These are phyloP conservation scores for Xylaria sp. DNA, from an alignment of 2,329 filamentous ascomycete genomes.

Conservation along the genomic window DNA sequence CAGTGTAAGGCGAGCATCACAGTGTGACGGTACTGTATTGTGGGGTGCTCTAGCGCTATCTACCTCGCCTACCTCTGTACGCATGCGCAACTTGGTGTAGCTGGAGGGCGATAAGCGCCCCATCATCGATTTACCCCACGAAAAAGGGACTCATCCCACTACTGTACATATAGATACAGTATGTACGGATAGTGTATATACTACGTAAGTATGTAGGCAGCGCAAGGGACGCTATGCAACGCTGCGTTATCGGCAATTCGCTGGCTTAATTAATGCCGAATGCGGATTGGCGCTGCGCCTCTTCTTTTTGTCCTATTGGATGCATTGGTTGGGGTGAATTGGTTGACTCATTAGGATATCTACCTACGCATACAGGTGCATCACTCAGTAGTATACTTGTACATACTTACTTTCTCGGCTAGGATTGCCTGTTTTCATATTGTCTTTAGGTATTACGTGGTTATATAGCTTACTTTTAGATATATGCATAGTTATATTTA, in stretches of 20 bases:
- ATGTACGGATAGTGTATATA: too few relatives aligned
- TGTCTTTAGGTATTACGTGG: not conserved
- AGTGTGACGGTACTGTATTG: conserved; percentile 16
- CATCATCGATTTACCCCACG: conserved; percentile 14
- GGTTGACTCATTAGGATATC: conserved; percentile 17
- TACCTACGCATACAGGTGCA: too few relatives aligned
- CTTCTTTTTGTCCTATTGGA: not conserved
- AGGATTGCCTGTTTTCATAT: not conserved
- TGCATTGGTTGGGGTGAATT: conserved; percentile 4
- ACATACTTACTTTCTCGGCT: not conserved
- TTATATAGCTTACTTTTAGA: too few relatives aligned
- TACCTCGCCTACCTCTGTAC: not conserved
- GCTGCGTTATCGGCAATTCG: conserved; percentile 15
- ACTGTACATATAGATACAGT: too few relatives aligned
- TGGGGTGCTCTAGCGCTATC: conserved; percentile 1
- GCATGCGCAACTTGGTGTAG: not conserved
- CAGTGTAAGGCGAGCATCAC: conserved; percentile 10
- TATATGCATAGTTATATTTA: too few relatives aligned
- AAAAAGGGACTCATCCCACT: not conserved
- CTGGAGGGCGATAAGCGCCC: not conserved
- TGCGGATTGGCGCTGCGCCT: not conserved
- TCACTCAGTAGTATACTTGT: too few relatives aligned
- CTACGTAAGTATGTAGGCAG: too few relatives aligned
- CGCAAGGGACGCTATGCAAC: too few relatives aligned
- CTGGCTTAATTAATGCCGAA: not conserved